Evolutionary conservation across 2,329 filamentous ascomycete species (phyloP), one percentile per base, ranked within the genome.

Genomic region (Phaeosphaeriaceae sp.): DNA sequence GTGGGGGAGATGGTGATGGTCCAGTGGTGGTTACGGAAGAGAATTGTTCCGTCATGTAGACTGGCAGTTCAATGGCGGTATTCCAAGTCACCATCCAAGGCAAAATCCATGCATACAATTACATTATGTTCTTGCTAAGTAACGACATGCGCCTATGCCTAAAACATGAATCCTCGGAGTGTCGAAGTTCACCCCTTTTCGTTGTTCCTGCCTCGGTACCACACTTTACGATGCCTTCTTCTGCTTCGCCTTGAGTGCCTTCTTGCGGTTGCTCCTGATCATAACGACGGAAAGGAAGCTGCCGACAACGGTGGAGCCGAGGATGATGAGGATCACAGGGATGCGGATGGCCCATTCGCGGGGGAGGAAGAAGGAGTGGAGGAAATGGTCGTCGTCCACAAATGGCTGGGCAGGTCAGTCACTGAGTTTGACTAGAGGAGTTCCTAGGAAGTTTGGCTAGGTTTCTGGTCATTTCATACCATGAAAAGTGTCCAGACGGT

Each of bases 271-370:
- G 85, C 94, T 98, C 78, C 92, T 88, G 82, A 99, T 98, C 95
- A 99, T 99, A 75, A 99, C 94, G 76, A 97, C 89, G 72, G 91
- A 90, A 68, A 99, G 85, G 84, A 99, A 99, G 60, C 92, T 96
- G 64, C 95, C 95, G 61, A 99, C 94, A 59, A 99, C 93, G 58
- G 95, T 93, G 60, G 90, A 93, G 65, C 90, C 93, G 67, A 99
- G 85, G 48, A 99, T 88, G 63, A 97, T 90, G 68, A 99, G 89
- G 77, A 99, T 97, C 71, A 99, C 94, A 69, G 95, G 95, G 74
- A 99, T 95, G 78, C 95, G 93, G 77, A 99, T 97, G 60, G 95
- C 95, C 95, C 95, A 99, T 77, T 97, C 93, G 78, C 95, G 93
- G 48, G 94, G 94, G 62, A 92, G 95, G 83, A 99, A 99, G 83